phyloP scores from a whole-genome alignment of 371 early-diverging fungal species.

The Lichtheimia ornata region DNA sequence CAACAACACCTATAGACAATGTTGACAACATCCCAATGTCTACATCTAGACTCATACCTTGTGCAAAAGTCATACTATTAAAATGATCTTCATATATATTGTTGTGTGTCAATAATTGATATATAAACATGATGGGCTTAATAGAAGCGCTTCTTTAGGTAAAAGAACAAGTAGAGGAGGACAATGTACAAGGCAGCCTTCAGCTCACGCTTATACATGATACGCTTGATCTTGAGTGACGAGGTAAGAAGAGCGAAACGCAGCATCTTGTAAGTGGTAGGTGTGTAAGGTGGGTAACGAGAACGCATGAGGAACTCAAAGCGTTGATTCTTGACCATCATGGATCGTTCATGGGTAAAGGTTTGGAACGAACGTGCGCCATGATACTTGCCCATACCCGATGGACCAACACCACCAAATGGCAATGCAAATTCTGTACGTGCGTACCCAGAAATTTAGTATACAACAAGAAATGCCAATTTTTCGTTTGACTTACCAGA shows the following conservation, averaged over 20 bases:
- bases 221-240: slow-evolving; percentile 31
- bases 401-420: slow-evolving; percentile 91
- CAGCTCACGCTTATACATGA: slow-evolving; percentile 18
- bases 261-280: slow-evolving; percentile 32
- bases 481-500: slow-evolving; percentile 31
- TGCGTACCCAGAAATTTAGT: background rate
- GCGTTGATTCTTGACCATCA: slow-evolving; percentile 53
- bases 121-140: background rate
- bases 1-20: too few species aligned
- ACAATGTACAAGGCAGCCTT: slow-evolving; percentile 10
- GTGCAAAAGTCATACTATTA: too few species aligned
- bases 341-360: slow-evolving; percentile 73
- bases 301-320: slow-evolving; percentile 38
- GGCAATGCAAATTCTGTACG: slow-evolving; percentile 65
- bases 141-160: slow-evolving; percentile 8
- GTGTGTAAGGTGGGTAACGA: slow-evolving; percentile 67
- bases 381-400: slow-evolving; percentile 90
- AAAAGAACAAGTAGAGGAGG: slow-evolving; percentile 11
- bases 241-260: slow-evolving; percentile 37
- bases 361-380: slow-evolving; percentile 76
- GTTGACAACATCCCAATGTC: too few species aligned
- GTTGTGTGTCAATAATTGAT: too few species aligned
- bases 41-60: too few species aligned
- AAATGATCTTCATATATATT: background rate
- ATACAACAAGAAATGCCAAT: background rate